Evolutionary conservation across 2,329 filamentous ascomycete species (phyloP).

Genomic region (Neophaeococcomyces aloes): DNA sequence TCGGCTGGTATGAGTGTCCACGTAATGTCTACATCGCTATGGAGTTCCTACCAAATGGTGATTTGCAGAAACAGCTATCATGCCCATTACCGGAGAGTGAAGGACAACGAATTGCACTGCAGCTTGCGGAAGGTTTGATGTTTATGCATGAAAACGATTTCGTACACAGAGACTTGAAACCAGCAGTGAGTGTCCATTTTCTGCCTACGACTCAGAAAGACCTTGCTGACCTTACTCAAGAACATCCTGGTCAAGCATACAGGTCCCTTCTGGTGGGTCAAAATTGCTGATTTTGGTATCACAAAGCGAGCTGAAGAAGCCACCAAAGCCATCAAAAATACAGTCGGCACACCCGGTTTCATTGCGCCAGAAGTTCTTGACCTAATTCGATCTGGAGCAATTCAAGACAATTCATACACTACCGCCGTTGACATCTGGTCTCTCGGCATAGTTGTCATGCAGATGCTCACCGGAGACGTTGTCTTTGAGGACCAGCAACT

Average conservation of each 20-base stretch:
- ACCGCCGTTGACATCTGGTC: slow-evolving; percentile 19
- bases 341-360: slow-evolving; percentile 13
- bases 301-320: slow-evolving; percentile 21
- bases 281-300: slow-evolving; percentile 33
- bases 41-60: too few relatives aligned
- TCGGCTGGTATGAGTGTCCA: too few relatives aligned
- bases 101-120: too few relatives aligned
- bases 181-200: slow-evolving; percentile 21
- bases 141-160: slow-evolving; percentile 29
- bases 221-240: slow-evolving; percentile 10
- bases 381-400: slow-evolving; percentile 2
- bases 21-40: too few relatives aligned
- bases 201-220: background rate
- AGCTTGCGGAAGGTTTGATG: slow-evolving; percentile 27
- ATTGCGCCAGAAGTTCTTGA: slow-evolving; percentile 16
- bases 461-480: background rate
- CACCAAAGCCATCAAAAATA: slow-evolving; percentile 10
- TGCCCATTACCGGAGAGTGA: too few relatives aligned
- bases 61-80: too few relatives aligned
- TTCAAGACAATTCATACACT: slow-evolving; percentile 7
- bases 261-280: slow-evolving; percentile 29
- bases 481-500: background rate
- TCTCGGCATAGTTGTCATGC: background rate
- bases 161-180: slow-evolving; percentile 31
- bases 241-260: slow-evolving; percentile 27